Evolutionary conservation across 2,329 filamentous ascomycete genomes (phyloP).

Genomic region (Fusarium armeniacum): DNA sequence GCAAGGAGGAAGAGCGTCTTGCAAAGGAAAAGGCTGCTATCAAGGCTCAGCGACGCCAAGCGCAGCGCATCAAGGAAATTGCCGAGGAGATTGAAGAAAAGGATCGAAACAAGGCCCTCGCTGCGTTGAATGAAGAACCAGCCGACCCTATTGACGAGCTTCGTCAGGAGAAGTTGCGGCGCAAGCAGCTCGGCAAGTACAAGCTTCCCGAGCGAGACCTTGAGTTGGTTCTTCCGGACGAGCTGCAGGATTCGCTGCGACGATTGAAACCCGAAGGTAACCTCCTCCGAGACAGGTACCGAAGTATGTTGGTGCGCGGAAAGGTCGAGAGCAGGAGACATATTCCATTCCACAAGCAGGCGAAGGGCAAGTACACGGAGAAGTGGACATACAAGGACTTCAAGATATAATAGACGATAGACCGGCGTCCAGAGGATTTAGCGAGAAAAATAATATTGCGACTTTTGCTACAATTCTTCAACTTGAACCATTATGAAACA

Average conservation of each 20-base stretch:
- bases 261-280: slow-evolving; percentile 96
- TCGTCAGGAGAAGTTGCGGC: slow-evolving; percentile 75
- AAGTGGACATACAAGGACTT: slow-evolving; percentile 99
- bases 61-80: slow-evolving; percentile 78
- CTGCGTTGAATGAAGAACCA: slow-evolving; percentile 55
- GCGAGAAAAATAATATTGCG: slow-evolving; percentile 42
- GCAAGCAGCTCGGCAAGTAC: slow-evolving; percentile 79
- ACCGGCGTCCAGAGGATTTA: slow-evolving; percentile 31
- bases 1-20: slow-evolving; percentile 87
- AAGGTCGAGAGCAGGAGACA: slow-evolving; percentile 88
- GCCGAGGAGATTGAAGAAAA: slow-evolving; percentile 72
- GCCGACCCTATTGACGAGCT: slow-evolving; percentile 68
- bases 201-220: slow-evolving; percentile 83
- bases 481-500: neutral
- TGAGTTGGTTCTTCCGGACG: slow-evolving; percentile 84
- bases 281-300: slow-evolving; percentile 89
- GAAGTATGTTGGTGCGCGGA: slow-evolving; percentile 88
- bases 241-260: slow-evolving; percentile 85
- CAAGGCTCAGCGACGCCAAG: slow-evolving; percentile 80
- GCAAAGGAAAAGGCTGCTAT: slow-evolving; percentile 81
- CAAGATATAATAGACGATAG: slow-evolving; percentile 48
- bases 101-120: slow-evolving; percentile 64
- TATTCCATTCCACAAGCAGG: slow-evolving; percentile 85
- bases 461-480: slow-evolving; percentile 26
- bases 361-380: slow-evolving; percentile 85